Evolutionary conservation across 2,329 filamentous ascomycete species (phyloP).

Genomic region (Graphilbum ipis-grandicollis): DNA sequence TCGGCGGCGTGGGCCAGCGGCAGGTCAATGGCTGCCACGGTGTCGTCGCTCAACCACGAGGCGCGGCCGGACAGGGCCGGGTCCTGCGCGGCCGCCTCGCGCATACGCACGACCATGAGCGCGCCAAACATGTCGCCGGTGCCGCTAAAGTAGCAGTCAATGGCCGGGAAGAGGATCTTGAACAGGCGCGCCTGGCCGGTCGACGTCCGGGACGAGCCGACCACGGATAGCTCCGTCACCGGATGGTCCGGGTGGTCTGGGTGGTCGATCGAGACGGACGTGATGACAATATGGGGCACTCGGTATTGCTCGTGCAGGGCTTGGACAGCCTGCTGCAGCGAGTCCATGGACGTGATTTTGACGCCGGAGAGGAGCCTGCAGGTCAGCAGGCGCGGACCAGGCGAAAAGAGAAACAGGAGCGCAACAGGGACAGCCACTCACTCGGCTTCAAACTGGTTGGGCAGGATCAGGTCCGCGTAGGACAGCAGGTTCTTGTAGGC

Average conservation of each 20-base stretch:
- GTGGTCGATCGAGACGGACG: conserved; percentile 57
- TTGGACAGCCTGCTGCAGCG: conserved; percentile 57
- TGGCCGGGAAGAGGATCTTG: conserved; percentile 67
- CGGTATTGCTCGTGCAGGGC: conserved; percentile 59
- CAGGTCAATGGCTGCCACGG: conserved; percentile 49
- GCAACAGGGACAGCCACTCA: too few species aligned
- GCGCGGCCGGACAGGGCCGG: conserved; percentile 25
- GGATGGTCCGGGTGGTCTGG: conserved; percentile 30
- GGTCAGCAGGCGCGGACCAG: background rate
- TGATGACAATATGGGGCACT: conserved; percentile 82
- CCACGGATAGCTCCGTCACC: conserved; percentile 43
- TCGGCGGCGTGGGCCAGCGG: conserved; percentile 72
- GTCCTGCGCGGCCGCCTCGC: conserved; percentile 49
- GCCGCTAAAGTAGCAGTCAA: conserved; percentile 89
- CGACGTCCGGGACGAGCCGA: conserved; percentile 57
- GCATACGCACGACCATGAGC: conserved; percentile 69
- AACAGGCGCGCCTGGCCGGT: conserved; percentile 61
- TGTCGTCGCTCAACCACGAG: conserved; percentile 65
- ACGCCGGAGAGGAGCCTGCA: conserved; percentile 66
- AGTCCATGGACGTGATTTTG: conserved; percentile 58
- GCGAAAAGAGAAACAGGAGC: too few species aligned
- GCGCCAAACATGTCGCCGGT: conserved; percentile 98
- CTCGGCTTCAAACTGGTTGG: conserved; percentile 97
- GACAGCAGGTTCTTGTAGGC: conserved; percentile 68
- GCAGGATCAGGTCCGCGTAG: conserved; percentile 78